Evolutionary conservation across 768 basidiomycete species (phyloP), one percentile per base, ranked within the genome.

Genomic region (Phaeolepiota aurea): DNA sequence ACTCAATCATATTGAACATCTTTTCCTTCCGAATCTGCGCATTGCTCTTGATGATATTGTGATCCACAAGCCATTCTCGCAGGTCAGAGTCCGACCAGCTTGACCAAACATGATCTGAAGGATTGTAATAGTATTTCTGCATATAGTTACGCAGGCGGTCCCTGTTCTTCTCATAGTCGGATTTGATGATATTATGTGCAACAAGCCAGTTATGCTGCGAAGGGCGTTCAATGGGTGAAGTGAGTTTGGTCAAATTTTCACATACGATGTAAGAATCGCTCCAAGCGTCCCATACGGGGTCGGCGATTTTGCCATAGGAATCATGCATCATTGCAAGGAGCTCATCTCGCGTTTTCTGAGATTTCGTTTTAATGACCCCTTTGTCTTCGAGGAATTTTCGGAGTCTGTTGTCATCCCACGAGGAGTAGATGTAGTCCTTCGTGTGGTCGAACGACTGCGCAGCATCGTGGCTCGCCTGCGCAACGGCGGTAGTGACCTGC

Each of bases 341-440:
- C 49, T 94, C 80, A 5, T 77, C 71, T 32, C 77, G 76, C 40
- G 72, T 79, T 43, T 76, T 73, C 47, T 79, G 64, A 15, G 62
- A 44, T 45, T 65, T 79, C 2, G 82, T 72, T 51, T 85, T 73
- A 45, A 88, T 51, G 28, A 88, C 65, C 18, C 84, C 83, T 52
- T 87, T 79, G 28, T 82, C 69, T 53, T 84, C 78, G 33, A 93
- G 75, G 63, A 82, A 96, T 0, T 53, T 59, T 37, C 82, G 69
- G 35, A 97, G 60, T 47, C 71, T 70, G 51, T 70, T 82, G 48
- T 93, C 88, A 42, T 85, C 80, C 94, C 94, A 96, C 0, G 84
- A 76, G 0, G 86, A 89, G 58, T 86, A 94, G 13, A 92, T 63
- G 50, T 91, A 93, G 57, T 97, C 92, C 56, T 80, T 87, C 20